phyloP scores from a whole-genome alignment of 371 early-diverging fungal species.

The Mortierella polycephala region DNA sequence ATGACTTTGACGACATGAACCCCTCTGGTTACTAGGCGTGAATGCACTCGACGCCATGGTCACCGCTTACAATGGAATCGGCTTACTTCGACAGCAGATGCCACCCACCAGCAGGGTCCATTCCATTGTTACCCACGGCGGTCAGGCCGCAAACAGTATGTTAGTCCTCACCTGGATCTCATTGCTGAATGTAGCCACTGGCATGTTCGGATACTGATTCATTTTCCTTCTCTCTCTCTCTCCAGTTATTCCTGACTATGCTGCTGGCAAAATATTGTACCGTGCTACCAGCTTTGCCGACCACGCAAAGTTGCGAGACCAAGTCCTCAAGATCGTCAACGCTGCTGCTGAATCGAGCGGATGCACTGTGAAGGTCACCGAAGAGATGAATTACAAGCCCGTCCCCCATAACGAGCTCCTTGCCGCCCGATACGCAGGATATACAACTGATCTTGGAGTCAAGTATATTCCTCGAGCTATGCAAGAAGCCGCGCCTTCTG shows the following conservation, averaged over 20 bases:
- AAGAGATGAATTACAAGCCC: conserved; percentile 62
- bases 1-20: too few species aligned
- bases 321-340: conserved; percentile 67
- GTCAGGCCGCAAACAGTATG: conserved; percentile 64
- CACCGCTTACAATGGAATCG: conserved; percentile 61
- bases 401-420: conserved; percentile 67
- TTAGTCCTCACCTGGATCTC: not conserved
- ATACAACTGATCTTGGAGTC: conserved; percentile 62
- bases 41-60: conserved; percentile 72
- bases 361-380: conserved; percentile 65
- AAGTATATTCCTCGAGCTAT: conserved; percentile 49
- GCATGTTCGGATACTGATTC: not conserved
- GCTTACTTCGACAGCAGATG: conserved; percentile 67
- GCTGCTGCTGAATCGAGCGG: conserved; percentile 76
- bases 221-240: conserved; percentile 19
- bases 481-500: conserved; percentile 57
- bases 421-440: conserved; percentile 62
- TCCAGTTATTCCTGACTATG: conserved; percentile 70
- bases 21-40: conserved; percentile 50
- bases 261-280: conserved; percentile 63
- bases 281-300: conserved; percentile 64
- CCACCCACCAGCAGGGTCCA: conserved; percentile 71
- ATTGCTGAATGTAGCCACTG: not conserved
- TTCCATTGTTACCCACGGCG: conserved; percentile 78
- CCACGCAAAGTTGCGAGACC: conserved; percentile 58